Conservation (phyloP, 148 eudicot genomes). For the Camellia sinensis region DNA sequence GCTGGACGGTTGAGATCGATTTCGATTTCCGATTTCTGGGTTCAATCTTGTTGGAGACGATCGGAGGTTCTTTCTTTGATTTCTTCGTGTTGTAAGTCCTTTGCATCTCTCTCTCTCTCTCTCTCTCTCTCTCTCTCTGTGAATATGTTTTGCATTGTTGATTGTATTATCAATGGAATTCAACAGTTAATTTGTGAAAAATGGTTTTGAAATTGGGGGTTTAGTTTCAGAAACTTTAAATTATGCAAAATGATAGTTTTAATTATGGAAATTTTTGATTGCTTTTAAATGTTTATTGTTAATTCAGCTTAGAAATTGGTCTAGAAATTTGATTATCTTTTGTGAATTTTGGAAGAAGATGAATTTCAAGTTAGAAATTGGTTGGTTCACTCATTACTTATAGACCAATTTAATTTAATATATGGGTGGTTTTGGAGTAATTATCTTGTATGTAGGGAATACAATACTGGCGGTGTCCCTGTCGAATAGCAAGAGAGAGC, state of each 20-base stretch:
- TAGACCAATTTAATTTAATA: neutral
- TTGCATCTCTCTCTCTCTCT: neutral
- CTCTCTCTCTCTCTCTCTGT: neutral
- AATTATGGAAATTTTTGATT: neutral
- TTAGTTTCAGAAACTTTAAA: neutral
- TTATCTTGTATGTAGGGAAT: no score
- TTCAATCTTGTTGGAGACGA: slow-evolving; percentile 59
- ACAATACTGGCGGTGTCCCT: no score
- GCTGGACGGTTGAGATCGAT: slow-evolving; percentile 28
- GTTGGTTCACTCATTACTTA: neutral
- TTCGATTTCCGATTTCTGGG: slow-evolving; percentile 56
- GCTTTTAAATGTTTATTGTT: neutral
- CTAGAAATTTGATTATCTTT: neutral
- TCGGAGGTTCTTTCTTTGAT: slow-evolving; percentile 47
- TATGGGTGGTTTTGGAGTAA: neutral
- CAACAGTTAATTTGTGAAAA: neutral
- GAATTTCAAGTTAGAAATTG: neutral
- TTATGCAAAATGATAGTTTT: no score
- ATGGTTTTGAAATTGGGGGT: neutral
- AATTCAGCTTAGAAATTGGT: neutral
- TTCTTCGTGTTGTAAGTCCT: slow-evolving; percentile 48
- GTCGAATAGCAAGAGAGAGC: no score
- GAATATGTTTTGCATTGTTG: neutral
- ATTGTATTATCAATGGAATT: neutral
- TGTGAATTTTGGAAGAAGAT: neutral